Evolutionary conservation across 345 rosid species (phyloP).

Genomic region (Syzygium grande): DNA sequence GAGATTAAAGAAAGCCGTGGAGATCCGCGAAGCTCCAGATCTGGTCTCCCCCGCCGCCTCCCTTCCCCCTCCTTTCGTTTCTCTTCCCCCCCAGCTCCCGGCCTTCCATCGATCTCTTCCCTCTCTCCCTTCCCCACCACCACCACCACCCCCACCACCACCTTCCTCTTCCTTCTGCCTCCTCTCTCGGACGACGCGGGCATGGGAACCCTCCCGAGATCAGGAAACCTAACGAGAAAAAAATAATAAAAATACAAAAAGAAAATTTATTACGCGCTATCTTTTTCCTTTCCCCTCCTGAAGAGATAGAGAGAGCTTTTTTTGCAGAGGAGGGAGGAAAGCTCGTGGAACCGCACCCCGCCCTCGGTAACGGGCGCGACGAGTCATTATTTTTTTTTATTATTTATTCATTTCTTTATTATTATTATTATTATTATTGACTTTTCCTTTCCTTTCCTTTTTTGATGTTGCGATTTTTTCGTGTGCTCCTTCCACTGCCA

Average conservation of each 20-base stretch:
- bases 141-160: no score
- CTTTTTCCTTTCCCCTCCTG: not conserved
- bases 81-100: no score
- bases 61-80: not conserved
- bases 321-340: not conserved
- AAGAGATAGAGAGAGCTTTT: not conserved
- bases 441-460: not conserved
- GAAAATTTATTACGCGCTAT: not conserved
- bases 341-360: not conserved
- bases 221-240: no score
- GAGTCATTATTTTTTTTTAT: not conserved
- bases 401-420: no score
- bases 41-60: not conserved
- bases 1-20: not conserved
- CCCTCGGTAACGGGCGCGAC: not conserved
- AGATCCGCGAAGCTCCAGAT: not conserved
- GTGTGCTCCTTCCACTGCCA: not conserved
- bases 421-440: not conserved
- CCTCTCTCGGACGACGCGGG: not conserved
- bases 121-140: not conserved
- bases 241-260: accelerated
- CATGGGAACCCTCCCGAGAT: not conserved
- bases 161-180: not conserved
- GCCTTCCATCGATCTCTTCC: not conserved
- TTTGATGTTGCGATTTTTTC: accelerated